Percentiles rank a stretch among this genome's conserved stretches.
Evolutionary conservation across 1,284 basidiomycete species (phyloP).

Genomic region (Heliocybe sulcata): DNA sequence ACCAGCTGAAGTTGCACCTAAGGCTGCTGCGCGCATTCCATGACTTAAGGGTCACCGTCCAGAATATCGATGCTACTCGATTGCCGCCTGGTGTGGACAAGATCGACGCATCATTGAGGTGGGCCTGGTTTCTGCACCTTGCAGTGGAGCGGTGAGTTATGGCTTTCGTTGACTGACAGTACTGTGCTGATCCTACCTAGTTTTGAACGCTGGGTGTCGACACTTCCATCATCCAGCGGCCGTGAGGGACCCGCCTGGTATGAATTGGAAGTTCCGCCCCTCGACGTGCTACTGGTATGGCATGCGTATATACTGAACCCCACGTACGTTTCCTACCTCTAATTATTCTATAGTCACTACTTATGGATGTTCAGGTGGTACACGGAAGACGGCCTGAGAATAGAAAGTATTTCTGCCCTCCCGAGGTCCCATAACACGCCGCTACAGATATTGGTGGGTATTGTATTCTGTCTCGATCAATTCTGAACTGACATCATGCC

Average conservation of each 20-base stretch:
- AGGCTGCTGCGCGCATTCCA: background rate
- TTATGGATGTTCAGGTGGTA: background rate
- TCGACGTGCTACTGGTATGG: slow-evolving; percentile 43
- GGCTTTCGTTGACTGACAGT: background rate
- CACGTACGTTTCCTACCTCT: slow-evolving; percentile 17
- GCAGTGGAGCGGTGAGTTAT: slow-evolving; percentile 15
- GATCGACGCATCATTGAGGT: slow-evolving; percentile 10
- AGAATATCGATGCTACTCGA: background rate
- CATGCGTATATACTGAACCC: slow-evolving; percentile 44
- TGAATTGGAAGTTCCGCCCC: slow-evolving; percentile 27
- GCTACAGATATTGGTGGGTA: background rate
- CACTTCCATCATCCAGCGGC: slow-evolving; percentile 6
- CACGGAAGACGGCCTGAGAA: background rate
- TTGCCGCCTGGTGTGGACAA: background rate
- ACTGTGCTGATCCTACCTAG: slow-evolving; percentile 11
- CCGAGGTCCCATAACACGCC: background rate
- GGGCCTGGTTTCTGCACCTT: slow-evolving; percentile 16
- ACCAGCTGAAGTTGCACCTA: slow-evolving; percentile 1
- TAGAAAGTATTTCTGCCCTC: background rate
- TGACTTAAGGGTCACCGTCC: background rate
- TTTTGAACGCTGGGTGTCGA: slow-evolving; percentile 24
- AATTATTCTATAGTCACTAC: background rate
- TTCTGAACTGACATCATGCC: too few species aligned
- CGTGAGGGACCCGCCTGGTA: slow-evolving; percentile 16
- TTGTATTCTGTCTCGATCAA: too few species aligned